These are phyloP conservation scores for Sarocladium kiliense DNA, from an alignment of 2,329 filamentous ascomycete genomes.

Conservation along the genomic window DNA sequence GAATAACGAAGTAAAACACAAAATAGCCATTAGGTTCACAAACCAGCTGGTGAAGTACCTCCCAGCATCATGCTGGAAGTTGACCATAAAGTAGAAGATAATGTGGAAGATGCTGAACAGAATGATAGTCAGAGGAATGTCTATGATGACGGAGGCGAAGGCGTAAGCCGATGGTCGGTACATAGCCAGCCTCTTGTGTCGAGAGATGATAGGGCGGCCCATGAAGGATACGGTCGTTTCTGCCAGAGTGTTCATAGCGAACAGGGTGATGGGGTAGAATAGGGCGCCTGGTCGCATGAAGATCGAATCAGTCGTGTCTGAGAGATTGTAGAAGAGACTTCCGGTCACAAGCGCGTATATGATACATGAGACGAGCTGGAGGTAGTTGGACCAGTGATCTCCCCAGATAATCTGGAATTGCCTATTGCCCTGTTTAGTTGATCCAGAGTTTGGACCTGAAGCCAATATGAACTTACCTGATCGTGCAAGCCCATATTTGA, in stretches of 20 bases:
- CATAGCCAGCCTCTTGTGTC: constrained; percentile 27
- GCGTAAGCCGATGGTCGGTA: constrained; percentile 26
- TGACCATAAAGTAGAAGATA: constrained; percentile 28
- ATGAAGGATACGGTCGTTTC: constrained; percentile 18
- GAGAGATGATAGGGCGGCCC: constrained; percentile 25
- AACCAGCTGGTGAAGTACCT: not conserved
- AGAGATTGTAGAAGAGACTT: constrained; percentile 62
- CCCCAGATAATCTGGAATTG: constrained; percentile 27
- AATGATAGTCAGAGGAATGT: constrained; percentile 40
- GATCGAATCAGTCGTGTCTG: constrained; percentile 49
- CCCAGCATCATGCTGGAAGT: constrained; percentile 21
- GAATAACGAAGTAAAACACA: not conserved
- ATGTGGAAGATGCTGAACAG: constrained; percentile 49
- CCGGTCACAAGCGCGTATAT: constrained; percentile 61
- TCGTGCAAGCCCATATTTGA: constrained; percentile 26
- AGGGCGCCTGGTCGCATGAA: constrained; percentile 34
- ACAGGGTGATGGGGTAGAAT: constrained; percentile 28
- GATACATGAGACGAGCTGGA: constrained; percentile 52
- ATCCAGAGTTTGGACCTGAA: too few species aligned
- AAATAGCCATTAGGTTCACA: not conserved
- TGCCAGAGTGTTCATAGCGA: not conserved
- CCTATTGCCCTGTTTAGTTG: constrained; percentile 3
- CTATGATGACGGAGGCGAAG: constrained; percentile 33
- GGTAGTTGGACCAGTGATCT: constrained; percentile 23
- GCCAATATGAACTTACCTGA: constrained; percentile 29